Evolutionary conservation across 169 alveolate genomes (phyloP).

Genomic region (Plasmodium vivax): DNA sequence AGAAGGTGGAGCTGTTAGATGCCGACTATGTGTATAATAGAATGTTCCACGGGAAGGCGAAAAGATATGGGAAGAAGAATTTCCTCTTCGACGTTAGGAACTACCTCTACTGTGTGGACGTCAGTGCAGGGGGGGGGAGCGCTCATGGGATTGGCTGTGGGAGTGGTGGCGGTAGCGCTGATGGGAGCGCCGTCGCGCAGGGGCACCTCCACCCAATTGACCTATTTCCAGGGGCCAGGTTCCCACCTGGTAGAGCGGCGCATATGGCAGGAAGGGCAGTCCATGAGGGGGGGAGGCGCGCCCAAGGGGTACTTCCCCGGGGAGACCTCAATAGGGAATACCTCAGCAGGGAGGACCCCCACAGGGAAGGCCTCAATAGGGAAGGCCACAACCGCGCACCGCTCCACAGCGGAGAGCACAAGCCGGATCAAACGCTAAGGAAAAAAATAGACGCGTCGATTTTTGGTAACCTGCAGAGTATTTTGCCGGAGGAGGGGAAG

Average conservation of each 20-base stretch:
- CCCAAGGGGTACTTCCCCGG: background rate
- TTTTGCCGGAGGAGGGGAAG: background rate
- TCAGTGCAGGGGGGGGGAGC: background rate
- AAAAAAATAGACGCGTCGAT: conserved; percentile 29
- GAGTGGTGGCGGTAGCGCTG: background rate
- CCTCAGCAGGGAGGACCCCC: too few relatives aligned
- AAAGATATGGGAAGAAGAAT: conserved; percentile 43
- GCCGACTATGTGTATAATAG: conserved; percentile 29
- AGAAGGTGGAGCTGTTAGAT: conserved; percentile 47
- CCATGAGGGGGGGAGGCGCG: background rate
- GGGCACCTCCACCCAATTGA: background rate
- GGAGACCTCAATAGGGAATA: background rate
- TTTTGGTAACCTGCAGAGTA: conserved; percentile 4
- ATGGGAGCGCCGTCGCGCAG: background rate
- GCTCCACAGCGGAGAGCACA: background rate
- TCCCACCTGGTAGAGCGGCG: background rate
- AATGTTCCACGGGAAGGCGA: conserved; percentile 1
- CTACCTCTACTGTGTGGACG: conserved; percentile 22
- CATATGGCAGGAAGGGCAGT: background rate
- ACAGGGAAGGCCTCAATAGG: too few relatives aligned
- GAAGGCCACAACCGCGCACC: background rate
- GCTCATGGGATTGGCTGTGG: too few relatives aligned
- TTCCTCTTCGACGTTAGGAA: conserved; percentile 45
- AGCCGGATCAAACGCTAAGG: conserved; percentile 1
- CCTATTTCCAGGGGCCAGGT: background rate